phyloP scores from a whole-genome alignment of 768 basidiomycete genomes.

The Mrakia blollopis region DNA sequence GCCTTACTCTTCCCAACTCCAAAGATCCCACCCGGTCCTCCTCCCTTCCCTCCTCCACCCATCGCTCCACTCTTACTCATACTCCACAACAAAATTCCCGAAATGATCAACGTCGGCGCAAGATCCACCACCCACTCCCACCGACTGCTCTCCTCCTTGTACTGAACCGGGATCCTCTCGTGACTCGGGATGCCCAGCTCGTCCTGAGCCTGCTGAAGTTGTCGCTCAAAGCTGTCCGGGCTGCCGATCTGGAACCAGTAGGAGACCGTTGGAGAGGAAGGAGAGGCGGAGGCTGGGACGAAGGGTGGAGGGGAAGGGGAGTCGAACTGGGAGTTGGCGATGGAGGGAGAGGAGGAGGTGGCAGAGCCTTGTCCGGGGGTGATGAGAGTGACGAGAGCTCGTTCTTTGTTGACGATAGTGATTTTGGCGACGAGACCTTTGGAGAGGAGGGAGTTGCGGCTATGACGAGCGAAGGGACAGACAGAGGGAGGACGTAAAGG shows the following conservation, averaged over 20 bases:
- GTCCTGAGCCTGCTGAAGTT: conserved; percentile 84
- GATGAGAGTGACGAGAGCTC: conserved; percentile 32
- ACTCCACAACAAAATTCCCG: conserved; percentile 70
- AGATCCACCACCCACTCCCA: conserved; percentile 77
- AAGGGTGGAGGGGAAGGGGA: conserved; percentile 38
- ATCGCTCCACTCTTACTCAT: conserved; percentile 54
- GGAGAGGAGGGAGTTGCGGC: conserved; percentile 87
- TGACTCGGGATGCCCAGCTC: conserved; percentile 87
- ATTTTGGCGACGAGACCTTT: conserved; percentile 51
- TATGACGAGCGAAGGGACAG: conserved; percentile 30
- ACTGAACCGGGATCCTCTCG: conserved; percentile 94
- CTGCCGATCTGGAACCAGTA: conserved; percentile 97
- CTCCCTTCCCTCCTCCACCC: conserved; percentile 49
- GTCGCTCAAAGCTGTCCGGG: conserved; percentile 91
- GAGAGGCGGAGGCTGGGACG: conserved; percentile 49
- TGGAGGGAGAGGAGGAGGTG: conserved; percentile 29
- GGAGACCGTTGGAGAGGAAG: conserved; percentile 30
- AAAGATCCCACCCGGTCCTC: conserved; percentile 80
- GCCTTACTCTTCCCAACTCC: conserved; percentile 94
- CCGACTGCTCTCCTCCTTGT: conserved; percentile 88
- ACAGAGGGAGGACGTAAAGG: no score
- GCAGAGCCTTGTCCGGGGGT: conserved; percentile 44
- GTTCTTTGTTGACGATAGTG: conserved; percentile 25
- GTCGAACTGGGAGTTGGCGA: conserved; percentile 35
- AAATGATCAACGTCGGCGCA: conserved; percentile 88